These are phyloP conservation scores for Thecamonas trahens DNA, from an alignment of 78 protist genomes.

Conservation along the genomic window DNA sequence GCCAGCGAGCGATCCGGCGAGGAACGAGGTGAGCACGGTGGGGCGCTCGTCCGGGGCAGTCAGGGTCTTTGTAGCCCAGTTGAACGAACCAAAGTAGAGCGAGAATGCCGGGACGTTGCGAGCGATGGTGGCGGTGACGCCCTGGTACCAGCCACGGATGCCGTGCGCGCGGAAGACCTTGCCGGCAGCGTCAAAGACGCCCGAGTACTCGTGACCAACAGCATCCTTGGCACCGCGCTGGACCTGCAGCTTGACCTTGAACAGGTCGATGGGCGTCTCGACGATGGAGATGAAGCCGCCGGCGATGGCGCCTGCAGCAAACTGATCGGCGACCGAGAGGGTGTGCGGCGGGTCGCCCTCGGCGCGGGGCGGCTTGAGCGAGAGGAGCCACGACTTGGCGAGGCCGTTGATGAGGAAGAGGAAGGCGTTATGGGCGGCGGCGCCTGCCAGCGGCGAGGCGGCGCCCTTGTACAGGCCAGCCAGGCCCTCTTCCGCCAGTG, in stretches of 20 bases:
- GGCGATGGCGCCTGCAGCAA: not conserved
- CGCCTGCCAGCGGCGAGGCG: not conserved
- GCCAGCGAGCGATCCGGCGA: not conserved
- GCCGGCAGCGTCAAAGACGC: not conserved
- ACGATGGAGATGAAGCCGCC: not conserved
- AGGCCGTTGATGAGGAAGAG: not conserved
- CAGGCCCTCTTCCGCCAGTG: not conserved
- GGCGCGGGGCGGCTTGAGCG: not conserved
- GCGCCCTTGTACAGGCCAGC: conserved; percentile 9
- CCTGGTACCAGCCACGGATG: not conserved
- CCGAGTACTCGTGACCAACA: not conserved
- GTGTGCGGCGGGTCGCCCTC: not conserved
- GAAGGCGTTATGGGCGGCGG: not conserved
- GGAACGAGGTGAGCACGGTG: not conserved
- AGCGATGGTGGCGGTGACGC: not conserved
- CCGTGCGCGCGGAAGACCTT: not conserved
- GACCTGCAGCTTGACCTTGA: conserved; percentile 2
- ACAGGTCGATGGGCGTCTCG: not conserved
- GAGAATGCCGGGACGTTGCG: not conserved
- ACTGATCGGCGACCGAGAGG: not conserved
- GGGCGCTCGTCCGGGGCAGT: too few species aligned
- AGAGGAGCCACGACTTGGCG: not conserved
- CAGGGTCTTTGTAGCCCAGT: too few species aligned
- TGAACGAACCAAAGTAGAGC: not conserved
- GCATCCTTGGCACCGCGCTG: not conserved